These are phyloP conservation scores for Picocystis salinarum DNA, from an alignment of 139 green algal species.

Conservation along the genomic window DNA sequence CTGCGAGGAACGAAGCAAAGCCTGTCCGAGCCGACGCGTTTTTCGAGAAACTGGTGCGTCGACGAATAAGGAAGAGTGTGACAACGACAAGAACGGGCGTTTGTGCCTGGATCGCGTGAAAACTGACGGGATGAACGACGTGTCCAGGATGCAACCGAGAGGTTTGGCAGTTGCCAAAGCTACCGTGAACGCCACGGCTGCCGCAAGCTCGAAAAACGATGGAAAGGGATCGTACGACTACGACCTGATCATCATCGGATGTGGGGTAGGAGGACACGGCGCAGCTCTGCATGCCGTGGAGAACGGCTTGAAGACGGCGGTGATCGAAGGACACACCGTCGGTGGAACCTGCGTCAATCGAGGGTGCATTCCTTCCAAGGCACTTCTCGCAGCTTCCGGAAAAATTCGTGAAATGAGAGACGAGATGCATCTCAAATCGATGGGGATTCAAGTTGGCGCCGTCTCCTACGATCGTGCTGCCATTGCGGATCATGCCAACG, in stretches of 20 bases:
- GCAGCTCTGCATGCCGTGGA: conserved; percentile 93
- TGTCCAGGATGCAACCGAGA: no score
- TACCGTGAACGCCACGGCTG: no score
- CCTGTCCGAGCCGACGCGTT: no score
- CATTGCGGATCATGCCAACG: conserved; percentile 78
- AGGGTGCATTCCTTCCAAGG: conserved; percentile 91
- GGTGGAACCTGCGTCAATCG: conserved; percentile 98
- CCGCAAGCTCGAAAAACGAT: no score
- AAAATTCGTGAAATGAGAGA: conserved; percentile 80
- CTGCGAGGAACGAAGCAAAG: no score
- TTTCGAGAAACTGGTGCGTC: no score
- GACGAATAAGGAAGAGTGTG: no score
- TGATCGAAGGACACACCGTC: conserved; percentile 92
- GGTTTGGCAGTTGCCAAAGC: no score
- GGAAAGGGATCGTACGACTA: conserved; percentile 63
- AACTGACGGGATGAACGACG: no score
- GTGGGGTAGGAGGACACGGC: conserved; percentile 90
- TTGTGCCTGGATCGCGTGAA: no score
- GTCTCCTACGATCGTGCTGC: conserved; percentile 76
- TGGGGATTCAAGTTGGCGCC: conserved; percentile 64
- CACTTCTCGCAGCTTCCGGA: conserved; percentile 85
- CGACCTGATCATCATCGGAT: conserved; percentile 95
- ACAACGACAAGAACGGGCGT: no score
- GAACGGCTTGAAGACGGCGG: conserved; percentile 81
- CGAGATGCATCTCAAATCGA: conserved; percentile 70